Evolutionary conservation across 805 yeast genomes (phyloP), one percentile per base, ranked within the genome.

Genomic region (Candida germanica): DNA sequence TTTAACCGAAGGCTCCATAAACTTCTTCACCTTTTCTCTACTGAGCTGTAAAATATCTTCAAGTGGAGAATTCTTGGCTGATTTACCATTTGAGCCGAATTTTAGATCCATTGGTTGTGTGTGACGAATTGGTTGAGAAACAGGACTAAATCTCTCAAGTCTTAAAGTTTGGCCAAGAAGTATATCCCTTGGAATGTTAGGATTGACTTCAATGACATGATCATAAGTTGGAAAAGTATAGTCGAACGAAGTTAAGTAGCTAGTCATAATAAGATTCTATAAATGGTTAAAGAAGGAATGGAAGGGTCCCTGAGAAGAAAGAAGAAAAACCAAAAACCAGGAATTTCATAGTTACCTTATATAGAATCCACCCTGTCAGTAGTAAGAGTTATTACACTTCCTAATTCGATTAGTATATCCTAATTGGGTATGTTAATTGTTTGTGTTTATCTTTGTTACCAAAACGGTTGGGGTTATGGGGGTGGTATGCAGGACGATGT

Each of bases 151-250:
- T 26, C 43, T 49, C 6, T 38, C 36, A n/a, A 51, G 41, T 29
- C 29, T 49, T 33, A 53, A 42, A 20, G 49, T 44, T 27, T 47
- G 47, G 17, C 34, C 39, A 29, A 50, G 48, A 24, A 43, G 36
- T 7, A 45, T 40, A 20, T 53, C 56, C 26, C 36, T 45, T 13
- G 51, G 41, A 17, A 36, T 19, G 14, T 33, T 37, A 2, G 40
- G 38, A 13, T 16, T 27, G 22, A 27, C 38, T 21, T 39, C 47
- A 11, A 39, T 15, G 10, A 36, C 26, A 18, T 29, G 14, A 22
- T 44, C 44, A 31, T 26, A 39, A 3, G 41, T 39, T 2, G 48
- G 48, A 27, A 22, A 44, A 7, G 48, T 44, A 25, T 44, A 44
- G 9, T 44, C 39, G 15, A 41, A 38, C n/a, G 38, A 26, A 18